Base-by-base conservation (phyloP, 148 eudicot genomes). In the Chenopodium formosanum region DNA sequence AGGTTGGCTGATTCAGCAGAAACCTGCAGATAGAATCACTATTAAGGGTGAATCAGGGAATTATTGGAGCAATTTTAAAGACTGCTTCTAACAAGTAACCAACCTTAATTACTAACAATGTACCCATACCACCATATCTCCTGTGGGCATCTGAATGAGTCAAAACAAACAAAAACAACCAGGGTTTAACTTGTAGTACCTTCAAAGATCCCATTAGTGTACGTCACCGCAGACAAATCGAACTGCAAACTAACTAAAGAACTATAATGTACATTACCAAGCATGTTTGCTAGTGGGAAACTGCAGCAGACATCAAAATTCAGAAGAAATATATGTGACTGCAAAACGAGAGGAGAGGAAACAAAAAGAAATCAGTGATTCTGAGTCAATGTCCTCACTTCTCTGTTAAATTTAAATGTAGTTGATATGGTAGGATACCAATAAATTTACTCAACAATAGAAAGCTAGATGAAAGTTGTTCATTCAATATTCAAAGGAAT, bases 1-100 rank as follows among this genome's bases (percentile, higher is more conserved):
- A 92, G 89, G 86, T 87, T 93, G 80, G 99, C 99, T 76, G 97
- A 90, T 84, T 95, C 99, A 81, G 97, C 97, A 78, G 94, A 93
- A 86, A 95, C 98, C 98, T 95, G 88, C 72, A 84, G 13, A 65
- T 50, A 71, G 37, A 76, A 79, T 64, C 40, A 76, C 56, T 50
- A 10, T 77, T 44, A n/a, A 25, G 53, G 62, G 34, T n/a, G 32
- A 63, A 64, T 47, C 70, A 25, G 76, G 75, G 46, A 19, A 75
- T 52, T 46, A 23, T 46, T 63, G 44, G 74, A 17, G 69, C 31
- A 66, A 82, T 0, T 11, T 7, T 20, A 72, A 68, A 75, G 64
- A 78, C 11, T 65, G 81, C 73, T 78, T 72, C 46, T 1, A 66
- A 70, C 74, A 65, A 34, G 73, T 81, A 70, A 72, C 87, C 48